A percentile compares a stretch with the other conserved stretches of the same genome.
These are phyloP conservation scores for Dendrocalamus latiflorus DNA, from an alignment of 202 grass and related monocot species.

Conservation along the genomic window DNA sequence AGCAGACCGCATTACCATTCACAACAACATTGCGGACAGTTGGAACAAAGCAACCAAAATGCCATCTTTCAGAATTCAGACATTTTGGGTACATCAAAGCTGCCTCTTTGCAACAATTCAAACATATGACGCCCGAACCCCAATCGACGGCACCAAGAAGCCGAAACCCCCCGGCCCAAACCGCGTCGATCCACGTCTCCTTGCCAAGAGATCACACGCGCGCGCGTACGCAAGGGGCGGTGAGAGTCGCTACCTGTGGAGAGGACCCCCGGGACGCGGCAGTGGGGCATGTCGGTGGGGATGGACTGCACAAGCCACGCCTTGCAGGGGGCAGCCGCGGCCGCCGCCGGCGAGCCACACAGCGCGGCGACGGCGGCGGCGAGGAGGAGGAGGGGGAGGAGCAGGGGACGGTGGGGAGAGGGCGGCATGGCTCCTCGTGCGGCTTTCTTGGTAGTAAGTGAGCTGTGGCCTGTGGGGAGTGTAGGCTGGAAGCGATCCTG, in stretches of 20 bases:
- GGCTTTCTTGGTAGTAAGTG: too few species aligned
- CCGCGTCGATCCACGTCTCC: neutral
- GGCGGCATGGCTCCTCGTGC: slow-evolving; percentile 2
- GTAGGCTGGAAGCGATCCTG: too few species aligned
- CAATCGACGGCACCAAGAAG: neutral
- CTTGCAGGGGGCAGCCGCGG: slow-evolving; percentile 37
- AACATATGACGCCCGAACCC: neutral
- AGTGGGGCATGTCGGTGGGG: slow-evolving; percentile 80
- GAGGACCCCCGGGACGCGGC: slow-evolving; percentile 71
- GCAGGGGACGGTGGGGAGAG: neutral
- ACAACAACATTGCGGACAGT: neutral
- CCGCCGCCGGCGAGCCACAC: neutral
- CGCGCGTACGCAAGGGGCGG: neutral
- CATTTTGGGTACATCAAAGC: neutral
- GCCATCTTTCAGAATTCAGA: neutral
- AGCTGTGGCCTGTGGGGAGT: too few species aligned
- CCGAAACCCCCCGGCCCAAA: neutral
- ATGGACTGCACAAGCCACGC: slow-evolving; percentile 96
- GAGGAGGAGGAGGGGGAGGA: slow-evolving; percentile 15
- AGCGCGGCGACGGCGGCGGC: slow-evolving; percentile 5
- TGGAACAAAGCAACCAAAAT: neutral
- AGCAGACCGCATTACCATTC: neutral
- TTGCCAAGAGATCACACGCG: neutral
- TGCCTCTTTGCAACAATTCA: neutral
- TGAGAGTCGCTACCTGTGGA: slow-evolving; percentile 47